These are phyloP conservation scores for Neonectria neomacrospora DNA, from an alignment of 2,329 filamentous ascomycete genomes.

Conservation along the genomic window DNA sequence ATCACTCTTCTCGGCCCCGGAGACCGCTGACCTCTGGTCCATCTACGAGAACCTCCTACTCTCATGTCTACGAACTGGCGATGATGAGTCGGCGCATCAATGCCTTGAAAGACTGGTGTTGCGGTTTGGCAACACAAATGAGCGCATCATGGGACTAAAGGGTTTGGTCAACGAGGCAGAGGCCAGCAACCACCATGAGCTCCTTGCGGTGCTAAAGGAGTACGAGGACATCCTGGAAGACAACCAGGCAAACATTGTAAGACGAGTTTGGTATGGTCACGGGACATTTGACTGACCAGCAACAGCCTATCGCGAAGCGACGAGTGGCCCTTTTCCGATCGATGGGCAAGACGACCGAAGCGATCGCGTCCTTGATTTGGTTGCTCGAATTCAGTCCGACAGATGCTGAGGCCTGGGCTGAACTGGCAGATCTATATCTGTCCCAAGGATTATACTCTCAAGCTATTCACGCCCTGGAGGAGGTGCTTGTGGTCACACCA, in stretches of 20 bases:
- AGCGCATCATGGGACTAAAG: conserved; percentile 84
- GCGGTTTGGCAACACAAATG: conserved; percentile 86
- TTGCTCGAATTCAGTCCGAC: conserved; percentile 87
- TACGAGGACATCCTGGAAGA: conserved; percentile 81
- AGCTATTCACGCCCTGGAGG: conserved; percentile 88
- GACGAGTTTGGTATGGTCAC: conserved; percentile 41
- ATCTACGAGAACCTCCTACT: conserved; percentile 88
- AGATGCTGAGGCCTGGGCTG: conserved; percentile 93
- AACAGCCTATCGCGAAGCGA: conserved; percentile 85
- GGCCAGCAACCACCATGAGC: conserved; percentile 71
- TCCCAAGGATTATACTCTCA: conserved; percentile 82
- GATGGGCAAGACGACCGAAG: conserved; percentile 75
- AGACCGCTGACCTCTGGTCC: conserved; percentile 84
- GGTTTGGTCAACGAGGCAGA: conserved; percentile 88
- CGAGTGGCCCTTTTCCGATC: conserved; percentile 82
- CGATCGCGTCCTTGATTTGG: conserved; percentile 77
- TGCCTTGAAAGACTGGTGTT: conserved; percentile 79
- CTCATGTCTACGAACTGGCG: conserved; percentile 84
- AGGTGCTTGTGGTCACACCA: conserved; percentile 85
- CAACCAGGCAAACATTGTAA: conserved; percentile 82
- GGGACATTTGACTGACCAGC: conserved; percentile 35
- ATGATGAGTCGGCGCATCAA: conserved; percentile 79
- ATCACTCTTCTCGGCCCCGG: conserved; percentile 66
- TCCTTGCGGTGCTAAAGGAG: conserved; percentile 77
- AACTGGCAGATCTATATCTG: conserved; percentile 88